Base-by-base conservation (phyloP, 176 grass and related monocot genomes). In the Elaeis guineensis region DNA sequence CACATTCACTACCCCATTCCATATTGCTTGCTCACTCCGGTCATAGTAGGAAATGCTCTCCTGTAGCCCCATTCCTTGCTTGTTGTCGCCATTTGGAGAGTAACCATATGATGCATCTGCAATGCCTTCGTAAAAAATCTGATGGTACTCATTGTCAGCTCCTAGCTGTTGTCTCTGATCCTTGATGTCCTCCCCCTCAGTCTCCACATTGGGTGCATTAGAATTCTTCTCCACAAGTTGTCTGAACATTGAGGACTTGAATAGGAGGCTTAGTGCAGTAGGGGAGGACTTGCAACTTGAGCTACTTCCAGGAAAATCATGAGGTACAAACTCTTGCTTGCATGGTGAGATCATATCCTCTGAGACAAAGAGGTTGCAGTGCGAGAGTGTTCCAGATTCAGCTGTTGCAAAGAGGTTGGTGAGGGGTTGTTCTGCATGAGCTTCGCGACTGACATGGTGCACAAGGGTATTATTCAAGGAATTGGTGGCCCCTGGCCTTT, bases 181-280 rank as follows among this genome's bases (percentile, higher is more conserved):
- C 14, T 64, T 51, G 3, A 4, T 51, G 19, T 56, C n/a, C 35
- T 44, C 35, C 35, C 35, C 35, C 35, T 44, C 35, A 14, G 14
- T 44, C 8, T 44, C 35, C 11, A 12, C 35, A 3, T 14, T 14
- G 35, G 35, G 35, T 44, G 8, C 35, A 3, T 44, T 44, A 44
- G 35, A 44, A 44, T 44, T 44, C 35, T 72, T 76, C 78, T 90
- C 82, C 2, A 90, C 77, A 15, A 90, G 59, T 57, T 78, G 78
- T 71, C 75, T 72, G 78, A 82, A 90, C 78, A 90, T 69, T 12
- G 81, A 72, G 5, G 86, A 90, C 66, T 85, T 90, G 5, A 90
- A 57, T 29, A 90, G 75, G 4, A 90, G 86, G 63, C 82, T 59
- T 3, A 90, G 75, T 53, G 86, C 86, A 0, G 86, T 85, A 8